These are phyloP conservation scores for Solanum hybrid DNA, from an alignment of 305 asterid genomes.

Conservation along the genomic window DNA sequence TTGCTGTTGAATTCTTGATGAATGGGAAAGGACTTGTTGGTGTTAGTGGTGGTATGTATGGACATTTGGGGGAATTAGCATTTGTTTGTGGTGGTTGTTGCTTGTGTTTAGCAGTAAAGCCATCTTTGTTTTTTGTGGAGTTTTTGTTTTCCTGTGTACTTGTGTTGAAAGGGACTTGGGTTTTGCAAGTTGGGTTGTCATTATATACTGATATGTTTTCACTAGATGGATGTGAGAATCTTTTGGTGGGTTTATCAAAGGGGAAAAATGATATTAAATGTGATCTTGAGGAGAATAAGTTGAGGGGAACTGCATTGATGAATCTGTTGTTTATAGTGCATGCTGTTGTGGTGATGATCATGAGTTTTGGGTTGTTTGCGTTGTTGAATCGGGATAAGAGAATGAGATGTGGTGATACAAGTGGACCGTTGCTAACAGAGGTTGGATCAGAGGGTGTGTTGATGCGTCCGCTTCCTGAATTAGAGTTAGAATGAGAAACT, in stretches of 20 bases:
- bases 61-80: conserved; percentile 39
- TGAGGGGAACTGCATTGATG: conserved; percentile 65
- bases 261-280: conserved; percentile 56
- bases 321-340: conserved; percentile 46
- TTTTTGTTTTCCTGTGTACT: conserved; percentile 50
- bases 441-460: conserved; percentile 41
- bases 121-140: conserved; percentile 49
- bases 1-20: conserved; percentile 46
- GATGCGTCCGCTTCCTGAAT: conserved; percentile 54
- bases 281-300: conserved; percentile 59
- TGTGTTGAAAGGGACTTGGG: conserved; percentile 74
- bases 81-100: conserved; percentile 49
- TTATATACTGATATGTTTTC: conserved; percentile 56
- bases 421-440: conserved; percentile 35
- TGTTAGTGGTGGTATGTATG: conserved; percentile 43
- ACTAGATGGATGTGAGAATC: conserved; percentile 54
- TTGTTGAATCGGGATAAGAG: conserved; percentile 30
- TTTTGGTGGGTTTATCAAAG: conserved; percentile 15
- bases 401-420: conserved; percentile 36
- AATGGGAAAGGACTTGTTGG: conserved; percentile 57
- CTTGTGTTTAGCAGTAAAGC: conserved; percentile 45
- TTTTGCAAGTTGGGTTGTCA: conserved; percentile 60
- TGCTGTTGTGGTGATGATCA: conserved; percentile 27
- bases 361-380: conserved; percentile 39
- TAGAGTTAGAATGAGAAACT: conserved; percentile 41